Evolutionary conservation across 345 rosid species (phyloP), one percentile per base, ranked within the genome.

Genomic region (Bretschneidera sinensis): DNA sequence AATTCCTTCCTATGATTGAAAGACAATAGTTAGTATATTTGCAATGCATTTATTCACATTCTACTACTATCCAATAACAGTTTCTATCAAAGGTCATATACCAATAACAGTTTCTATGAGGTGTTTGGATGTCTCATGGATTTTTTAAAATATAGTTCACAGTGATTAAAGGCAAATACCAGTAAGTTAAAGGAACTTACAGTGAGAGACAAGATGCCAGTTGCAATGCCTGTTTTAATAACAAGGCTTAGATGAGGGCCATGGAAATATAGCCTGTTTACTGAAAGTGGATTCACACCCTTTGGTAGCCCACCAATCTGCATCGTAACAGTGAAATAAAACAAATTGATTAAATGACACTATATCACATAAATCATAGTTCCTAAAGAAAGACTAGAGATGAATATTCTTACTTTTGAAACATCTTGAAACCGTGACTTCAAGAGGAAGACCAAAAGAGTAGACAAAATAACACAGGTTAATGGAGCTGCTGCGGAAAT

Each of bases 241-340:
- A 82, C 81, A 0, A 85, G 65, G 4, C 74, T 75, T 2, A 87
- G 73, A 39, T 39, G 45, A 39, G 45, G 45, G 35, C 84, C 83
- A 22, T 62, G 65, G 22, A 87, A 75, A 64, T 64, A 73, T 19
- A 87, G 62, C 86, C 77, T 81, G 66, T 83, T 81, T 19, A 72
- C 33, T 47, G 95, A 87, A 57, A 91, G 85, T 19, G 95, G 95
- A 73, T 87, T 87, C 70, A 85, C 60, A n/a, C 95, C 95, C 78
- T 85, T 76, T 4, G 83, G 84, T 74, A 87, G 68, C 55, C 71
- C 68, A 10, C 95, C 95, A 67, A 87, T 85, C 95, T 87, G 80
- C 55, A 5, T 15, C 6, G 10, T 1, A 14, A 9, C 45, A 39
- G 45, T 14, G 16, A 39, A 39, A 13, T 39, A 39, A 5, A 1